phyloP scores from a whole-genome alignment of 192 early-diverging fungal genomes.

The Podochytrium sp. region DNA sequence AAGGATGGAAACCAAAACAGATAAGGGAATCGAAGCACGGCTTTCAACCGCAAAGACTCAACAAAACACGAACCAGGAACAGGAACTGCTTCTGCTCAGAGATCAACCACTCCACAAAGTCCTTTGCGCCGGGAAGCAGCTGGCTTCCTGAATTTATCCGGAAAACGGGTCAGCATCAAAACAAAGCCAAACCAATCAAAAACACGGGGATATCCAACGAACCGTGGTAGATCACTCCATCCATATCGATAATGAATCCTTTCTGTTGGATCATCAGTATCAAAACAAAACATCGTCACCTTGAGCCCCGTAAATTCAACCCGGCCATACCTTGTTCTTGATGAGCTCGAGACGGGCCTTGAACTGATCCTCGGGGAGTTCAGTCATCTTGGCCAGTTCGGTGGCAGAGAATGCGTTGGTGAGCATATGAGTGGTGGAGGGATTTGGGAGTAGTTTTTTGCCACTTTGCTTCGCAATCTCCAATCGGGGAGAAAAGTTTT shows the following conservation, averaged over 20 bases:
- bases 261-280: constrained; percentile 18
- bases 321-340: constrained; percentile 28
- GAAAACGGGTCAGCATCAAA: not conserved
- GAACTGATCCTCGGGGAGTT: constrained; percentile 30
- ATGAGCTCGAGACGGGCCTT: constrained; percentile 20
- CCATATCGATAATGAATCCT: constrained; percentile 67
- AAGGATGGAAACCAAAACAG: no score
- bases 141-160: constrained; percentile 35
- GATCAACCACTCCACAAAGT: constrained; percentile 57
- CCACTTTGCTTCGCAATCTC: no score
- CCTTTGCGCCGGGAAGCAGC: constrained; percentile 58
- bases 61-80: constrained; percentile 43
- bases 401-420: not conserved
- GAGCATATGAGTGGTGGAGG: not conserved
- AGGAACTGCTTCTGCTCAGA: constrained; percentile 59
- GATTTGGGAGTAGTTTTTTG: no score
- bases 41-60: no score
- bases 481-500: no score
- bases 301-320: not conserved
- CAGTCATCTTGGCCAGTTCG: constrained; percentile 30
- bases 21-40: no score
- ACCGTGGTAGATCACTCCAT: constrained; percentile 67
- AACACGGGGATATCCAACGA: not conserved
- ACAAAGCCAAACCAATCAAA: not conserved
- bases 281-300: not conserved